Conservation (phyloP, 2,329 filamentous ascomycete genomes). For the Teratosphaeria nubilosa region DNA sequence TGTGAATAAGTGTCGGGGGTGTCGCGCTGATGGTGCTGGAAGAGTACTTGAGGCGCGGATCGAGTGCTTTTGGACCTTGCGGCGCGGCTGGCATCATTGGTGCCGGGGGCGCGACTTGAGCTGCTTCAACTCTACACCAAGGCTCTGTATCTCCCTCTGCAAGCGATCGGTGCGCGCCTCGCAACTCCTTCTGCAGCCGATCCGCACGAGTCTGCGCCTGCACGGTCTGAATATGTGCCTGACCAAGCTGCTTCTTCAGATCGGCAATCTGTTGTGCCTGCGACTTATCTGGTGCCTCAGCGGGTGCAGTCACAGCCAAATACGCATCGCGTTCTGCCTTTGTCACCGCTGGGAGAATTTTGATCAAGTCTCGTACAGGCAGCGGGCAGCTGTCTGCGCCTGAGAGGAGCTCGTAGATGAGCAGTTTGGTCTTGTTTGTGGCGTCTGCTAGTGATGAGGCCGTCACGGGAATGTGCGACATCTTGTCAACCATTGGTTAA, state of each 20-base stretch:
- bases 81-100: neutral
- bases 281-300: no score
- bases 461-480: neutral
- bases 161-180: neutral
- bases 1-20: neutral
- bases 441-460: neutral
- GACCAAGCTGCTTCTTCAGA: neutral
- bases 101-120: neutral
- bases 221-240: neutral
- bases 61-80: neutral
- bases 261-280: neutral
- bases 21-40: neutral
- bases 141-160: no score
- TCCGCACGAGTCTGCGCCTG: neutral
- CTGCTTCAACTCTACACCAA: neutral
- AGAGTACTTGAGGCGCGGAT: neutral
- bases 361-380: neutral
- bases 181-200: neutral
- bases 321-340: neutral
- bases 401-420: neutral
- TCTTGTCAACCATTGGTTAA: neutral
- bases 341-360: neutral
- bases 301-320: neutral
- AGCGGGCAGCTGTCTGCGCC: neutral
- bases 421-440: neutral